Base-by-base conservation (phyloP, 106 monocot genomes). In the Gastrodia elata region DNA sequence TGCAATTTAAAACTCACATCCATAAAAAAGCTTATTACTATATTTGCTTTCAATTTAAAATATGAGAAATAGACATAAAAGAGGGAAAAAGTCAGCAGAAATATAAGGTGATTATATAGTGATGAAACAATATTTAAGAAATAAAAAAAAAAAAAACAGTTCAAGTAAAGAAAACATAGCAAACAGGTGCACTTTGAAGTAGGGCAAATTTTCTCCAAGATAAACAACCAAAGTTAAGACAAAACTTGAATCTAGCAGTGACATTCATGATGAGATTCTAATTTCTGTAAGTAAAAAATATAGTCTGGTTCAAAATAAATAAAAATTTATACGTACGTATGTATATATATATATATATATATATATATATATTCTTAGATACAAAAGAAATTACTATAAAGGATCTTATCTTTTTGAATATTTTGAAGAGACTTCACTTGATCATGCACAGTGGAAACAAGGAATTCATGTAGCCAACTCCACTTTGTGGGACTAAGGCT, bases 1-100 rank as follows among this genome's bases (percentile, higher is more conserved):
- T 80, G 83, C 59, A 68, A 39, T n/a, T 69, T 69, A 40, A 68
- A 37, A 25, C 9, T 25, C 36, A 69, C 35, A 69, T 69, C 8
- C 22, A 69, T 69, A 25, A 69, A 26, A 22, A 30, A 61, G 32
- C 28, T 61, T 11, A 2, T 61, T 32, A n/a, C n/a, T n/a, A 32
- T 61, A 27, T 33, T 61, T 32, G 30, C 28, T 32, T 61, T 33
- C 20, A 2, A 61, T 30, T 61, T 27, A 30, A 55, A 55, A 55
- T 27, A 61, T 24, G 57, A 58, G 6, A 14, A 61, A 61, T n/a
- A 61, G 11, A 13, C 30, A 15, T 61, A 61, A 30, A 30, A 32
- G 32, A 61, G 2, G 32, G 32, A 61, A 11, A 13, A 61, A 61
- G 30, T 14, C 0, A 32, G 6, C 30, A 30, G 13, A 30, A 52